These are phyloP conservation scores for Penstemon barbatus DNA, from an alignment of 257 asterid genomes.

Conservation along the genomic window DNA sequence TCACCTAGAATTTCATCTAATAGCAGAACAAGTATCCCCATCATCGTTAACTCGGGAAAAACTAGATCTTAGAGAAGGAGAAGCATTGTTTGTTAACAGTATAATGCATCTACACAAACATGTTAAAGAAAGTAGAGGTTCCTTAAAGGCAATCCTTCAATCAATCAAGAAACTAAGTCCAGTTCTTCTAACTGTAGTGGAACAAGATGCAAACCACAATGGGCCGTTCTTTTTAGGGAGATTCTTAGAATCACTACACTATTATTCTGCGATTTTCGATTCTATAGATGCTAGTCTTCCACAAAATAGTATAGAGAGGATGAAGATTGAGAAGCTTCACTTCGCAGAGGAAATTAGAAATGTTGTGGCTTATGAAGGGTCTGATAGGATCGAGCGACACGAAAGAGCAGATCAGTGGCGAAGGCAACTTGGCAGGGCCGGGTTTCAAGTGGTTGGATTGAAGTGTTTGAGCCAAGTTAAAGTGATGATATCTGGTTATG, in stretches of 20 bases:
- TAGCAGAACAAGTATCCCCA: constrained; percentile 38
- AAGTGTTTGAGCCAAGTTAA: constrained; percentile 39
- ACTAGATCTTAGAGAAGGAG: constrained; percentile 41
- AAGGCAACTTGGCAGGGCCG: constrained; percentile 53
- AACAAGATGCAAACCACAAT: constrained; percentile 69
- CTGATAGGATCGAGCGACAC: constrained; percentile 54
- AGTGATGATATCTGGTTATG: constrained; percentile 42
- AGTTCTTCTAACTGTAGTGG: constrained; percentile 46
- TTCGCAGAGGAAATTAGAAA: constrained; percentile 50
- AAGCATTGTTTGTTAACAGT: constrained; percentile 44
- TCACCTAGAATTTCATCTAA: constrained; percentile 31
- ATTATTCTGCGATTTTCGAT: constrained; percentile 63
- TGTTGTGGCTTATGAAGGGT: constrained; percentile 56
- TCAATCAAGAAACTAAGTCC: constrained; percentile 52
- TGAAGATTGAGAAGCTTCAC: constrained; percentile 46
- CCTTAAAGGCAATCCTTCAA: constrained; percentile 49
- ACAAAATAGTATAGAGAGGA: constrained; percentile 38
- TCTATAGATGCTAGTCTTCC: constrained; percentile 52
- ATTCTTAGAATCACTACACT: constrained; percentile 62
- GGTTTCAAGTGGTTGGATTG: constrained; percentile 48
- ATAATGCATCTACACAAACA: constrained; percentile 52
- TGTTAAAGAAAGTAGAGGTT: constrained; percentile 54
- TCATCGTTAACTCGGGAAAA: constrained; percentile 41
- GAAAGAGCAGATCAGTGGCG: constrained; percentile 68
- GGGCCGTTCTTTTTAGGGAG: constrained; percentile 62